phyloP scores from a whole-genome alignment of 2,329 filamentous ascomycete species.

The Cordyceps javanica region DNA sequence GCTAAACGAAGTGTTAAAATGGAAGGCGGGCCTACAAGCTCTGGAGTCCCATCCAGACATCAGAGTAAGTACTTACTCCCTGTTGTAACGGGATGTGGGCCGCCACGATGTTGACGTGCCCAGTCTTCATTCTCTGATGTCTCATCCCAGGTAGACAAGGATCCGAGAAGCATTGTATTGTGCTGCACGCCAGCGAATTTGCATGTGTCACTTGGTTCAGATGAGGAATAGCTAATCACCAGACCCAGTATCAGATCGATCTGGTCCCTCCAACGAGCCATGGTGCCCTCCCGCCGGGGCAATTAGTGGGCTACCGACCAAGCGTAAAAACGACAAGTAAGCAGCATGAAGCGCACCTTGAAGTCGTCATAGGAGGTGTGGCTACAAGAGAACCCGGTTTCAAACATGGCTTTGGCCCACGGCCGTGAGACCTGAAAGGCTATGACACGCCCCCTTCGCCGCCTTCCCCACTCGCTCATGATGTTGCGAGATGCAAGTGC shows the following conservation, averaged over 20 bases:
- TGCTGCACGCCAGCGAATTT: not conserved
- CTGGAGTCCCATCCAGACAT: not conserved
- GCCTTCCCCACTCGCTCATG: not conserved
- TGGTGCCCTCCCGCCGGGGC: not conserved
- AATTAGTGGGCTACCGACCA: not conserved
- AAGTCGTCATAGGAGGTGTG: not conserved
- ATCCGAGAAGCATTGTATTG: not conserved
- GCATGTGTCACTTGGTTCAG: not conserved
- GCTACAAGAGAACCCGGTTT: not conserved
- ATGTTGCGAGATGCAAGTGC: not conserved
- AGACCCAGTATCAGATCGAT: not conserved
- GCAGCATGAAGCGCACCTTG: not conserved
- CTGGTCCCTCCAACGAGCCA: not conserved
- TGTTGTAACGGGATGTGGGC: not conserved
- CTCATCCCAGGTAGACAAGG: conserved; percentile 12
- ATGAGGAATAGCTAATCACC: not conserved
- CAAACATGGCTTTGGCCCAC: not conserved
- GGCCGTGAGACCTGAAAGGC: not conserved
- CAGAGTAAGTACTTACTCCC: not conserved
- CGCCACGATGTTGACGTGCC: not conserved
- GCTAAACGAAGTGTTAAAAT: not conserved
- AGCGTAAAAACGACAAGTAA: not conserved
- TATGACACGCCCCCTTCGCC: not conserved
- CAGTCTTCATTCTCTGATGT: not conserved
- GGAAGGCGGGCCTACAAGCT: not conserved